These are phyloP conservation scores for Microdochium trichocladiopsis DNA, from an alignment of 2,329 filamentous ascomycete genomes.

Conservation along the genomic window DNA sequence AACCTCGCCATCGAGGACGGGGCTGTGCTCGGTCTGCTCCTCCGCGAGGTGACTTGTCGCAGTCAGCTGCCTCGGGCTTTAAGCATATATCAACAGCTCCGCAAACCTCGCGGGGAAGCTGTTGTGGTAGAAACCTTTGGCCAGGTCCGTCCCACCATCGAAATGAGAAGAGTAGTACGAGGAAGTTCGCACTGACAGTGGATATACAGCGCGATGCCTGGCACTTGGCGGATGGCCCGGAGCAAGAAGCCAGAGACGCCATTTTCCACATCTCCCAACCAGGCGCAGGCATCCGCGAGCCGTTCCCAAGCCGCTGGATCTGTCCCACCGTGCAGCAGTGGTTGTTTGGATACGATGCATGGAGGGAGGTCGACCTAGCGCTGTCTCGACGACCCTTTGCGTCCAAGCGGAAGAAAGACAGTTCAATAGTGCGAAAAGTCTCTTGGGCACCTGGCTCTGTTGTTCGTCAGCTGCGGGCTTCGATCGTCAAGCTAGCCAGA, in stretches of 20 bases:
- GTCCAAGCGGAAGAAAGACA: no score
- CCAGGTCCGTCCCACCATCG: conserved; percentile 13
- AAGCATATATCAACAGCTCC: conserved; percentile 35
- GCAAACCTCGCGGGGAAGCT: conserved; percentile 39
- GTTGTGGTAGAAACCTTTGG: conserved; percentile 59
- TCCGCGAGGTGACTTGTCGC: conserved; percentile 40
- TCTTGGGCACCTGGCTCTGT: no score
- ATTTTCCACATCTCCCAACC: conserved; percentile 50
- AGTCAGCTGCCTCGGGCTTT: conserved; percentile 37
- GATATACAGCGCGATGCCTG: conserved; percentile 36
- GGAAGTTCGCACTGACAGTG: no score
- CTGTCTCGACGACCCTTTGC: conserved; percentile 4
- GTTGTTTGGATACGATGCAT: conserved; percentile 59
- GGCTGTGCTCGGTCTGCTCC: conserved; percentile 52
- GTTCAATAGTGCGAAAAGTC: no score
- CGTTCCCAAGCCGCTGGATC: conserved; percentile 58
- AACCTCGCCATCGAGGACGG: conserved; percentile 64
- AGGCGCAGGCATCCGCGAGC: conserved; percentile 39
- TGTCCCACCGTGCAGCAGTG: conserved; percentile 57
- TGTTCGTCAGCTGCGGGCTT: no score
- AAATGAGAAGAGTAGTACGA: background rate
- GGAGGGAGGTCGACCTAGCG: conserved; percentile 40
- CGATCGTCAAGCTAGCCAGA: no score
- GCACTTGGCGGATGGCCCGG: conserved; percentile 45
- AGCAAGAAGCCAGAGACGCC: conserved; percentile 50